Conservation (phyloP, 306 rosid species). For the Lathyrus tuberosus region DNA sequence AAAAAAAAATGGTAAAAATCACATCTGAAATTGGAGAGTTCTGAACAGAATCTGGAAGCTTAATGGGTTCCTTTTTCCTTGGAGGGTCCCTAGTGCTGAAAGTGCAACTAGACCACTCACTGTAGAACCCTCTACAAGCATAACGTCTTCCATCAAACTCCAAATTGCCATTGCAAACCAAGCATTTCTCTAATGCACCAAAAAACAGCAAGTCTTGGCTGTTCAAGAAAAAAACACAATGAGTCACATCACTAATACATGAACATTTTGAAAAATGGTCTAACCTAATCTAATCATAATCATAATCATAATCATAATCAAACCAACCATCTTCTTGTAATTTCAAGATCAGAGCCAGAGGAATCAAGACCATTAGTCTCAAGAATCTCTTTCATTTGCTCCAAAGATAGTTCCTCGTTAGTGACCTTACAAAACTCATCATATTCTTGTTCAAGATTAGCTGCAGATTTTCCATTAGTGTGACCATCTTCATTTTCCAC, state of each 20-base stretch:
- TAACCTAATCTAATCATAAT: slow-evolving; percentile 19
- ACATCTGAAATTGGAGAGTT: slow-evolving; percentile 63
- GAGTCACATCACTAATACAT: slow-evolving; percentile 4
- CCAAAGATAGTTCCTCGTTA: slow-evolving; percentile 57
- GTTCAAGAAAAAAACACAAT: slow-evolving; percentile 26
- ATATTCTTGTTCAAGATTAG: slow-evolving; percentile 47
- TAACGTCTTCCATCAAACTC: slow-evolving; percentile 67
- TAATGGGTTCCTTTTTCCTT: slow-evolving; percentile 60
- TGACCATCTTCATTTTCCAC: slow-evolving; percentile 55
- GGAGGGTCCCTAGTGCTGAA: slow-evolving; percentile 72
- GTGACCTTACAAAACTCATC: slow-evolving; percentile 58
- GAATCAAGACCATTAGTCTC: slow-evolving; percentile 65
- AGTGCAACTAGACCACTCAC: slow-evolving; percentile 84
- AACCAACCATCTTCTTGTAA: slow-evolving; percentile 63
- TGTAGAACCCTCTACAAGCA: slow-evolving; percentile 64
- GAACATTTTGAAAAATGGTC: not conserved
- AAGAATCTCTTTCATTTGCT: slow-evolving; percentile 64
- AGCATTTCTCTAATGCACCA: slow-evolving; percentile 70
- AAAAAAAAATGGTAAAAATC: slow-evolving; percentile 7
- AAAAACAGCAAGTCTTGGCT: slow-evolving; percentile 81
- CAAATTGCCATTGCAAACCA: slow-evolving; percentile 69
- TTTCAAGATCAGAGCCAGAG: slow-evolving; percentile 54
- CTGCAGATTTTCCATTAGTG: slow-evolving; percentile 47
- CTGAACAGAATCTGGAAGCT: slow-evolving; percentile 68
- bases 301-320: slow-evolving; percentile 11